Percentiles rank a stretch among this genome's conserved stretches.
Conservation (phyloP, 441 rosid genomes). For the Monsonia emarginata region DNA sequence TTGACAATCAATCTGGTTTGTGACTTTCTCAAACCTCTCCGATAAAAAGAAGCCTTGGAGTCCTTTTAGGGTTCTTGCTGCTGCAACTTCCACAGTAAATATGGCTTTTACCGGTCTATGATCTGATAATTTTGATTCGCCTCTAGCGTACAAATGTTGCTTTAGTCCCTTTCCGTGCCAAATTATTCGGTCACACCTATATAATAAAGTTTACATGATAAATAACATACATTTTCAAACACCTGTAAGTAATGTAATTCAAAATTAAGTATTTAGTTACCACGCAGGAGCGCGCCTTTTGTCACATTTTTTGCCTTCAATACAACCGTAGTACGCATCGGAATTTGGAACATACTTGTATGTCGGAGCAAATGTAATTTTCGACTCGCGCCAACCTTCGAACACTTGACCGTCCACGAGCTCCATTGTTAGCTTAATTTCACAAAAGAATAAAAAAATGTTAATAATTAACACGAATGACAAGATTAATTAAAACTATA, state of each 20-base stretch:
- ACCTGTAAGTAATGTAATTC: too few species aligned
- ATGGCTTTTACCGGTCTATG: constrained; percentile 63
- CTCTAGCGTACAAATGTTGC: constrained; percentile 44
- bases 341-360: constrained; percentile 73
- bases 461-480: not conserved
- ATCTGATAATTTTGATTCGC: constrained; percentile 59
- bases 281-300: constrained; percentile 91
- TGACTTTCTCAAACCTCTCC: constrained; percentile 38
- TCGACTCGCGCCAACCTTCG: constrained; percentile 67
- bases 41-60: constrained; percentile 42
- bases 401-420: constrained; percentile 45
- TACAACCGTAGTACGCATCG: constrained; percentile 53
- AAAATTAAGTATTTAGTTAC: constrained; percentile 22
- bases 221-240: too few species aligned
- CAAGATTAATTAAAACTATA: not conserved
- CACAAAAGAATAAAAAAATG: not conserved
- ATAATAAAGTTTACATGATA: too few species aligned
- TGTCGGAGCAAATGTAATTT: constrained; percentile 67
- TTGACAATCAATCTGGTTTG: constrained; percentile 17
- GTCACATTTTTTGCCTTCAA: constrained; percentile 37
- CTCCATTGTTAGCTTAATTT: constrained; percentile 55
- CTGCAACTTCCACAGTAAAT: constrained; percentile 39
- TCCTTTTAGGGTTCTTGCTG: constrained; percentile 19
- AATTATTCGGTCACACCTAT: constrained; percentile 66
- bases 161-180: constrained; percentile 52